Conservation (phyloP, 306 rosid genomes). For the Trifolium pratense region DNA sequence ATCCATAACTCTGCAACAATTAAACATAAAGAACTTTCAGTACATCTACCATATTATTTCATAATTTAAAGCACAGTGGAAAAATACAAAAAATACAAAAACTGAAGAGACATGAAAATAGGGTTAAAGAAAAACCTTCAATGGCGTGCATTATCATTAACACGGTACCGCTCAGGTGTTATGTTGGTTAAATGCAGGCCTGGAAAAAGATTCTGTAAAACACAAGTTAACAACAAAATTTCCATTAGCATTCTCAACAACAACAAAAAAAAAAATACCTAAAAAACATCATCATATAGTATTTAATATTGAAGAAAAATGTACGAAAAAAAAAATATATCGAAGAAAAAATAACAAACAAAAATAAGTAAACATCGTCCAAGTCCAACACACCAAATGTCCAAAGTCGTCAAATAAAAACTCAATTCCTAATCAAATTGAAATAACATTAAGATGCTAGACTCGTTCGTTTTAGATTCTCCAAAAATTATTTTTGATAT, state of each 20-base stretch:
- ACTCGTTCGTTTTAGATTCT: too few relatives aligned
- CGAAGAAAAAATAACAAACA: background rate
- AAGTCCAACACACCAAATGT: background rate
- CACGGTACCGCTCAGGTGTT: constrained; percentile 35
- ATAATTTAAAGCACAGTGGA: background rate
- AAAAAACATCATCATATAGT: background rate
- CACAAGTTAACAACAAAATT: background rate
- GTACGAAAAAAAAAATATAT: background rate
- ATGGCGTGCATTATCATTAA: constrained; percentile 37
- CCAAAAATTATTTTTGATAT: too few relatives aligned
- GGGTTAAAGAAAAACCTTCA: constrained; percentile 39
- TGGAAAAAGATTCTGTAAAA: constrained; percentile 50
- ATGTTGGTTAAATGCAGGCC: constrained; percentile 33
- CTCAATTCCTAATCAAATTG: constrained; percentile 3
- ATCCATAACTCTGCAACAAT: constrained; percentile 46
- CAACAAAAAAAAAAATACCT: background rate
- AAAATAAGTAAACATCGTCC: background rate
- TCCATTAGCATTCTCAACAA: constrained; percentile 38
- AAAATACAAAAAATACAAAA: background rate
- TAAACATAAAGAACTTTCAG: constrained; percentile 32
- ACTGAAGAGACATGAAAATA: constrained; percentile 3
- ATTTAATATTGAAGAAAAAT: background rate
- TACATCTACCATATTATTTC: constrained; percentile 13
- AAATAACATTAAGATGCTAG: constrained; percentile 23
- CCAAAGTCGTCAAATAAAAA: background rate